phyloP scores from a whole-genome alignment of 129 eudicot species.

The Flaveria ramosissima region DNA sequence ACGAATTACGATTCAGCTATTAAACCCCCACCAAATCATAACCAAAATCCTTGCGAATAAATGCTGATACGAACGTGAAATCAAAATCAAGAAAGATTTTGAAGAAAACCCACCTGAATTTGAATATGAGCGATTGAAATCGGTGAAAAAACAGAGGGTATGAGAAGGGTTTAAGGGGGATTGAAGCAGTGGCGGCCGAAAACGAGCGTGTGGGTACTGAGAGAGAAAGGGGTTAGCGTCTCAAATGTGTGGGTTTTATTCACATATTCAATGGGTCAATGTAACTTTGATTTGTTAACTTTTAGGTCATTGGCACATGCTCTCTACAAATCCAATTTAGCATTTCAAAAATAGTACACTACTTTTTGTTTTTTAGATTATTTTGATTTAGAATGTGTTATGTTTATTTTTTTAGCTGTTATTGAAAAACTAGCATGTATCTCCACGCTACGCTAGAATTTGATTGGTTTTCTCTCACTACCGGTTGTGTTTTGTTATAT shows the following conservation, averaged over 20 bases:
- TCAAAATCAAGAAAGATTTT: not conserved
- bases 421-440: too few relatives aligned
- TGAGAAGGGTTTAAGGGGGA: conserved; percentile 21
- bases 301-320: conserved; percentile 31
- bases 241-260: conserved; percentile 22
- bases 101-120: conserved; percentile 34
- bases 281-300: conserved; percentile 17
- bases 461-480: too few relatives aligned
- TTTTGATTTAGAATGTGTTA: not conserved
- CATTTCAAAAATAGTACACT: conserved; percentile 4
- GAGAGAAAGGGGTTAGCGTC: conserved; percentile 29
- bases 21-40: conserved; percentile 11
- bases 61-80: conserved; percentile 19
- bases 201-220: conserved; percentile 29
- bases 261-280: conserved; percentile 18
- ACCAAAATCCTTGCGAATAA: conserved; percentile 28
- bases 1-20: conserved; percentile 2
- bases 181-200: conserved; percentile 40
- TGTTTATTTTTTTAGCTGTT: not conserved
- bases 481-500: too few relatives aligned
- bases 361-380: not conserved
- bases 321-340: not conserved
- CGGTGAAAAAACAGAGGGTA: conserved; percentile 26
- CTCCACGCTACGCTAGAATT: too few relatives aligned
- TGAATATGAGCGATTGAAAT: conserved; percentile 37